phyloP scores from a whole-genome alignment of 257 asterid genomes.

The Forsythia suspensa region DNA sequence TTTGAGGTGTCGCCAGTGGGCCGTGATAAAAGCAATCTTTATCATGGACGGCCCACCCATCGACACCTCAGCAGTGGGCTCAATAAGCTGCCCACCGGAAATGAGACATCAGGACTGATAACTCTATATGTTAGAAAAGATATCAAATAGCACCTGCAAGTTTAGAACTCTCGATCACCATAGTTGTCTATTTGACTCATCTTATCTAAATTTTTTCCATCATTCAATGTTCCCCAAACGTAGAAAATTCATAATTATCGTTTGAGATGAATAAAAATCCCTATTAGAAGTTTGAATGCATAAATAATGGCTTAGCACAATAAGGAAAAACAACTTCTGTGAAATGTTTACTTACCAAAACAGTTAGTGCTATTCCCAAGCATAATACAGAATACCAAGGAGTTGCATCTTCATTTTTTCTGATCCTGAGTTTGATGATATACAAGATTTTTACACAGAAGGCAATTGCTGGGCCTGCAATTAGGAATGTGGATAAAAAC shows the following conservation, averaged over 20 bases:
- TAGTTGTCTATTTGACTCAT: not conserved
- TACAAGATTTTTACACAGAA: slow-evolving; percentile 55
- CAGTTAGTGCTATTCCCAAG: slow-evolving; percentile 55
- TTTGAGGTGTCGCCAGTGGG: too few relatives aligned
- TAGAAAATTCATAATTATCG: not conserved
- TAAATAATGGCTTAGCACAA: not conserved
- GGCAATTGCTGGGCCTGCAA: slow-evolving; percentile 66
- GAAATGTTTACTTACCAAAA: slow-evolving; percentile 54
- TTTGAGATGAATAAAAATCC: too few relatives aligned
- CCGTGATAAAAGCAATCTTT: too few relatives aligned
- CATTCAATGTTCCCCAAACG: not conserved
- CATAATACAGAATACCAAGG: slow-evolving; percentile 67
- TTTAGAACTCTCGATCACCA: not conserved
- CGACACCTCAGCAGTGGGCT: too few relatives aligned
- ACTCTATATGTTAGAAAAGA: not conserved
- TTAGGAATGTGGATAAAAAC: slow-evolving; percentile 54
- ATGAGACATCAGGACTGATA: too few relatives aligned
- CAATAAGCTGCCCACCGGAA: too few relatives aligned
- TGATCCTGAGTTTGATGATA: slow-evolving; percentile 34
- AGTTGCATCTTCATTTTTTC: slow-evolving; percentile 36
- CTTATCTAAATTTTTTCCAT: not conserved
- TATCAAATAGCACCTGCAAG: slow-evolving; percentile 7
- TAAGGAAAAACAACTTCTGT: not conserved
- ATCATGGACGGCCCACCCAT: too few relatives aligned
- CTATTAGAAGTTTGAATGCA: not conserved